Conservation (phyloP, 1,284 basidiomycete genomes). For the Ustilago nuda region DNA sequence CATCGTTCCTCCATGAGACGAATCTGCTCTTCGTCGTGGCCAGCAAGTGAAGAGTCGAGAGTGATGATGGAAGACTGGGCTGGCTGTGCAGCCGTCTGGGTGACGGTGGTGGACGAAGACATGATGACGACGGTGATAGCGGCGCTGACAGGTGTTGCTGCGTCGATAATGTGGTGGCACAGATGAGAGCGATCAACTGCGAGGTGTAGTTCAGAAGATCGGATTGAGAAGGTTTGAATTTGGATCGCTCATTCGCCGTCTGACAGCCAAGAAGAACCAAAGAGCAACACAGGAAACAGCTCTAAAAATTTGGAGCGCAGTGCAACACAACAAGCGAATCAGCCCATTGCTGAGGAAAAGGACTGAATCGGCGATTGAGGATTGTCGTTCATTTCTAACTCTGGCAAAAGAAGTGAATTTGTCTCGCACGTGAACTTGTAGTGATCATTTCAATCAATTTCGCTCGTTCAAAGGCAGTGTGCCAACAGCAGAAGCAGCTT, state of each 20-base stretch:
- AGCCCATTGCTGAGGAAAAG: not conserved
- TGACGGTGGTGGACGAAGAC: conserved; percentile 36
- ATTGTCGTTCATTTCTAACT: not conserved
- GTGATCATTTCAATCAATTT: conserved; percentile 3
- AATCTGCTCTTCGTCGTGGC: conserved; percentile 71
- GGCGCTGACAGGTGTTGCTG: not conserved
- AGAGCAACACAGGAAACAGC: conserved; percentile 7
- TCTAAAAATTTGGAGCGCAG: conserved; percentile 1
- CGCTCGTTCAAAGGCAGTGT: not conserved
- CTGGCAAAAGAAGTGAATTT: not conserved
- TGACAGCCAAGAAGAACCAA: not conserved
- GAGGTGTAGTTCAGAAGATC: not conserved
- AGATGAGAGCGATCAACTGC: not conserved
- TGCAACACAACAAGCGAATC: conserved; percentile 5
- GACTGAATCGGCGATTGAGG: not conserved
- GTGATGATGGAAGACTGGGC: conserved; percentile 26
- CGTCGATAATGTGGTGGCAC: conserved; percentile 3
- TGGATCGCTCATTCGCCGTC: not conserved
- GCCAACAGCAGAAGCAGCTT: conserved; percentile 5
- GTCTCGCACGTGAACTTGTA: conserved; percentile 28
- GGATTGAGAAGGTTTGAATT: conserved; percentile 11
- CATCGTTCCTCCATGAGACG: conserved; percentile 97
- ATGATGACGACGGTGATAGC: conserved; percentile 2
- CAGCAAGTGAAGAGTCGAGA: conserved; percentile 54
- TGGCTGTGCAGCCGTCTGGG: conserved; percentile 25